Evolutionary conservation across 2,329 filamentous ascomycete species (phyloP), one percentile per base, ranked within the genome.

Genomic region (Fusarium cyanostomum): DNA sequence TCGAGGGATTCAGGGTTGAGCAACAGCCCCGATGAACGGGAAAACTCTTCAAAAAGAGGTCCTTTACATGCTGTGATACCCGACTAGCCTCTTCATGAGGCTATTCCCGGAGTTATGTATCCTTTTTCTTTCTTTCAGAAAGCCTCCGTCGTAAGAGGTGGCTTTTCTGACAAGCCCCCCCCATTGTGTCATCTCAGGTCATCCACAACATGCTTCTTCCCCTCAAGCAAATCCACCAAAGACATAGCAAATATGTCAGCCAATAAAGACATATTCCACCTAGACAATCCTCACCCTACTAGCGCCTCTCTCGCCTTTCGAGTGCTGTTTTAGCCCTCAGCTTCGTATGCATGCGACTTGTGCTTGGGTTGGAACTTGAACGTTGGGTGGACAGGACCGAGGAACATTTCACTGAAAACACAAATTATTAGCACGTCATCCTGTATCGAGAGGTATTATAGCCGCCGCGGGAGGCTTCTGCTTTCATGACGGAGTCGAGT

Each of bases 281-380:
- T 10, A 16, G 9, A 64, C 13, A 18, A 15, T 26, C 44, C 33
- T 26, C 18, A n/a, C 16, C 11, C 5, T 35, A 8, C 15, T 8
- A 42, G 24, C 39, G 37, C 57, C 30, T 12, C 33, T 55, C 12
- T 21, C 30, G 30, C 30, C 44, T 16, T 45, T 45, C 31, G 7
- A 18, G 38, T 45, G 5, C 12, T 21, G 27, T 33, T 2, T 68
- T 77, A 90, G 44, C 90, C 89, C 73, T 92, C 89, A 2, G 88
- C 90, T 76, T 93, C 92, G 44, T 97, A 97, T 50, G 89, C 86
- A 74, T 96, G 96, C 42, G 92, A 95, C 82, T 97, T 98, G 82
- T 99, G 95, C 83, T 99, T 99, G 4, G 95, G 95, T 79, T 94
- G 88, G 79, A 98, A 99, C 67, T 90, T 89, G 84, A 98, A 99